Conservation (phyloP, 257 asterid species). For the Solanum lycopersicoides region DNA sequence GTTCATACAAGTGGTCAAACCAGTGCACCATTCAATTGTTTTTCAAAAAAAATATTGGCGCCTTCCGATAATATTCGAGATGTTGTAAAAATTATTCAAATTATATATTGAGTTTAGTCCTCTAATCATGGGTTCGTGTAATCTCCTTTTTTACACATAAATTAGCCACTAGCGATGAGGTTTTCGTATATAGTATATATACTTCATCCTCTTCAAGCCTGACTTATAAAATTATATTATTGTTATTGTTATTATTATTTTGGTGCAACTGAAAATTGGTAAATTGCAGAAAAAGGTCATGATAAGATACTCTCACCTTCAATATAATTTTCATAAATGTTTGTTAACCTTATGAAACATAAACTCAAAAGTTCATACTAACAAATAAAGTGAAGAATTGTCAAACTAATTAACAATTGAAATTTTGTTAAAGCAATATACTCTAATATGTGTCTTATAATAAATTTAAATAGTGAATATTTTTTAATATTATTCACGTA, state of each 20-base stretch:
- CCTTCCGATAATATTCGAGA: too few relatives aligned
- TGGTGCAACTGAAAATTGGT: background rate
- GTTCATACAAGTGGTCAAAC: too few relatives aligned
- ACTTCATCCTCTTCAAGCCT: too few relatives aligned
- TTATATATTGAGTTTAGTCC: background rate
- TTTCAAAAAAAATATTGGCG: too few relatives aligned
- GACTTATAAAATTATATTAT: rapidly evolving
- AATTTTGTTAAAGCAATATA: background rate
- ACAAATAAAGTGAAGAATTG: background rate
- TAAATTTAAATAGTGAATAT: background rate
- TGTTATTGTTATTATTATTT: too few relatives aligned
- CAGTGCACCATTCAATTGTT: background rate
- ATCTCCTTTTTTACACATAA: background rate
- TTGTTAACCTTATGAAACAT: background rate
- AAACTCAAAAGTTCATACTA: background rate
- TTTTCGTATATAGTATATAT: too few relatives aligned
- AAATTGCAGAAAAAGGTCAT: too few relatives aligned
- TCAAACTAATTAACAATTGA: background rate
- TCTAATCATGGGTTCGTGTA: too few relatives aligned
- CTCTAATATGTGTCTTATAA: background rate
- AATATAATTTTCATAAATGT: too few relatives aligned
- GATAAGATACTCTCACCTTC: background rate
- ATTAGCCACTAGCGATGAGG: background rate
- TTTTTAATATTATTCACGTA: background rate
- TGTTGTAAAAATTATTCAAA: too few relatives aligned